These are phyloP conservation scores for Populus trichocarpa DNA, from an alignment of 441 rosid species.

Conservation along the genomic window DNA sequence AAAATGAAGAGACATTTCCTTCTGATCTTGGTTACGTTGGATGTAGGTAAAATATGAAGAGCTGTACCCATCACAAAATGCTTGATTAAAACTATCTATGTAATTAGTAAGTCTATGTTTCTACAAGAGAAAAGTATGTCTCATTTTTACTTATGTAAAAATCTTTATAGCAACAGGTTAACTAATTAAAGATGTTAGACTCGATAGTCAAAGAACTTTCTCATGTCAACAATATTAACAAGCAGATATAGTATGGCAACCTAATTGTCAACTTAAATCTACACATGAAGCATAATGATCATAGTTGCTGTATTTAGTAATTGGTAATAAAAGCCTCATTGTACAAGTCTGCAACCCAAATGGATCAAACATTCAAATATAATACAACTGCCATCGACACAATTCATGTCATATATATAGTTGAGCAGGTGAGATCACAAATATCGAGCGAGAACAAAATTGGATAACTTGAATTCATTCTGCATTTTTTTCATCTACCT, in stretches of 20 bases:
- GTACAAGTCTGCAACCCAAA: background rate
- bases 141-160: background rate
- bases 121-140: background rate
- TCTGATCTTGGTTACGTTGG: background rate
- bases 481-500: no score
- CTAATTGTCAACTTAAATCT: background rate
- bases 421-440: background rate
- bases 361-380: background rate
- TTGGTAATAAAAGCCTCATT: background rate
- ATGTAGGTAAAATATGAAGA: background rate
- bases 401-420: background rate
- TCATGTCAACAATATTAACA: background rate
- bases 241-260: background rate
- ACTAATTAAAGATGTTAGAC: background rate
- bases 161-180: background rate
- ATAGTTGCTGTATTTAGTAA: background rate
- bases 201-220: background rate
- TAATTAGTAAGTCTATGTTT: background rate
- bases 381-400: background rate
- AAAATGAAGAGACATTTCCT: background rate
- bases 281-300: background rate
- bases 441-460: background rate
- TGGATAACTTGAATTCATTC: background rate
- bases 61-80: background rate
- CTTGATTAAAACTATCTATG: no score